Percentiles rank a stretch among this genome's conserved stretches.
Conservation (phyloP, 495 filamentous ascomycete genomes). For the Penicillium waksmanii region DNA sequence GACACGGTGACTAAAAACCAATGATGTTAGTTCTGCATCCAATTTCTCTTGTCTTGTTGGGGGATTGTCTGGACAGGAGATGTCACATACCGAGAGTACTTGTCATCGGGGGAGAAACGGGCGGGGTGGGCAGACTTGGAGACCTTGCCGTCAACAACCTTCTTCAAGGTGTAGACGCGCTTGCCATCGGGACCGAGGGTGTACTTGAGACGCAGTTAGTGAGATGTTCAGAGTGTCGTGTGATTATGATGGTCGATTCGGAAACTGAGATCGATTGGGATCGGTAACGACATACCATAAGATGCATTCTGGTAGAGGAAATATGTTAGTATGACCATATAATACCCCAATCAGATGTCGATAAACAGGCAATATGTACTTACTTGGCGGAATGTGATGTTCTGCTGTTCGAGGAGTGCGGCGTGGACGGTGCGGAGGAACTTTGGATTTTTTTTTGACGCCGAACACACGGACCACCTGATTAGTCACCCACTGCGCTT, state of each 20-base stretch:
- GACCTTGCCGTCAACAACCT: slow-evolving; percentile 67
- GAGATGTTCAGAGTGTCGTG: slow-evolving; percentile 4
- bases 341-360: not conserved
- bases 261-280: slow-evolving; percentile 6
- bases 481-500: slow-evolving; percentile 41
- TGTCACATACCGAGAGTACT: slow-evolving; percentile 75
- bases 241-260: slow-evolving; percentile 10
- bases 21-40: slow-evolving; percentile 18
- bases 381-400: slow-evolving; percentile 34
- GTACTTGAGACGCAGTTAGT: slow-evolving; percentile 56
- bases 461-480: slow-evolving; percentile 26
- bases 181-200: slow-evolving; percentile 76
- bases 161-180: slow-evolving; percentile 76
- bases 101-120: slow-evolving; percentile 96
- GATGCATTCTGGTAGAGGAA: slow-evolving; percentile 50
- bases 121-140: slow-evolving; percentile 97
- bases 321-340: slow-evolving; percentile 22
- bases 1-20: slow-evolving; percentile 71
- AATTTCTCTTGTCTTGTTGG: not conserved
- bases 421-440: slow-evolving; percentile 25
- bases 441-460: slow-evolving; percentile 39
- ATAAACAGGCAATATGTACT: slow-evolving; percentile 16
- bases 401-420: slow-evolving; percentile 6
- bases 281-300: slow-evolving; percentile 45
- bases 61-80: not conserved